Base-by-base conservation (phyloP, 345 rosid species). In the Gossypium thurberi region DNA sequence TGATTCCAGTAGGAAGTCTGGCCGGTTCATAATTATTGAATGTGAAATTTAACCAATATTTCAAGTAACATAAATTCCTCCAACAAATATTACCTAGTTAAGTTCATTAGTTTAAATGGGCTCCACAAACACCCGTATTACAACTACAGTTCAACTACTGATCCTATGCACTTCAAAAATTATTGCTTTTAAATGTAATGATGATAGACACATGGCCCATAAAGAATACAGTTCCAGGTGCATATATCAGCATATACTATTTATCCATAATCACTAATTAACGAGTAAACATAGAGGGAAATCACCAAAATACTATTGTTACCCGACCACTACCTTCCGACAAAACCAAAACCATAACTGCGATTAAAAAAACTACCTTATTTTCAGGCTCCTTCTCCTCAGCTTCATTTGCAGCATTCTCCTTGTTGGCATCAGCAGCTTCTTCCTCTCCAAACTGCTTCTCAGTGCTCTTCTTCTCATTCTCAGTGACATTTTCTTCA, bases 381-480 rank as follows among this genome's bases (percentile, higher is more conserved):
- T 86, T 83, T 78, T 92, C 99, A 46, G 91, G 94, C 88, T 88
- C 98, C 79, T 53, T 17, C 55, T 86, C 89, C 78, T 87, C 97
- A 20, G 83, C 79, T 48, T 78, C 91, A 42, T 73, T 81, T 25
- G 57, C 85, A 77, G 90, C 77, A 66, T 52, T 78, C 47, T 92
- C 96, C 84, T 95, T 91, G 85, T 62, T 87, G 69, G 90, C 88
- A 86, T 89, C 97, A 15, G 66, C 80, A 69, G 78, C 85, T 75
- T 72, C 93, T 60, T 89, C 97, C 51, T 84, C 96, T 57, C 74
- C 94, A 53, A 81, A 47, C 48, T 69, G 89, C 82, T 87, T 92
- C 83, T 88, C 99, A 60, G 74, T 51, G 80, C 8, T 76, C 69
- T 74, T 83, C 81, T 84, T 92, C 76, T 87, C 88, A 46, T 57